Percentiles rank a stretch among this genome's conserved stretches.
Conservation (phyloP, 2,329 filamentous ascomycete genomes). For the Kalaharituber pfeilii region DNA sequence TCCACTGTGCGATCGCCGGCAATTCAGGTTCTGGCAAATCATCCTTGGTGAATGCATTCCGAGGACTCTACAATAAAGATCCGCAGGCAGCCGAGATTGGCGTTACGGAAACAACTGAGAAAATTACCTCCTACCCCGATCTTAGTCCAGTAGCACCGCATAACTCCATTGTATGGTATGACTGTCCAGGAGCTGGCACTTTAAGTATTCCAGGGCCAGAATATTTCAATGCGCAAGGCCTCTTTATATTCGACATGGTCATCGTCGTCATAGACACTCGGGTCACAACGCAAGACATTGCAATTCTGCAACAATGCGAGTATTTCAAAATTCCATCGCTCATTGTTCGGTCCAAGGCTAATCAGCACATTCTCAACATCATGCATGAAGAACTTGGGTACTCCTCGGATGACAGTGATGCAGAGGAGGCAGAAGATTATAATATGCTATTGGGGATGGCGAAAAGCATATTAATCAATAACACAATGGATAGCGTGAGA, state of each 20-base stretch:
- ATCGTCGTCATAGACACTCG: slow-evolving; percentile 5
- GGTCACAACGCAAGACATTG: slow-evolving; percentile 2
- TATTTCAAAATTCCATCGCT: slow-evolving; percentile 7
- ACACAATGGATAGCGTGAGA: too few species aligned
- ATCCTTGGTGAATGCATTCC: slow-evolving; percentile 4
- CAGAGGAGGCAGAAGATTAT: too few species aligned
- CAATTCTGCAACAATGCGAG: slow-evolving; percentile 5
- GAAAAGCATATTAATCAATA: too few species aligned
- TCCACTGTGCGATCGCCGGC: slow-evolving; percentile 6
- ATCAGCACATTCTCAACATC: slow-evolving; percentile 19
- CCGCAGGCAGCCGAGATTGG: neutral
- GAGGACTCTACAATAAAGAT: neutral
- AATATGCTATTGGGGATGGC: too few species aligned
- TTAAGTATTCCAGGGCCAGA: neutral
- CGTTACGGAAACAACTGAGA: slow-evolving; percentile 1
- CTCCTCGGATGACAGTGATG: too few species aligned
- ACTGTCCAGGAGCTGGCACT: slow-evolving; percentile 9
- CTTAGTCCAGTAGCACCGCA: neutral
- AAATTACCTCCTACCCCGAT: neutral
- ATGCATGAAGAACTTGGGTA: neutral
- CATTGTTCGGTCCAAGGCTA: slow-evolving; percentile 24
- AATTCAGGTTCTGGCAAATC: neutral
- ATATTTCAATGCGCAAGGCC: slow-evolving; percentile 8
- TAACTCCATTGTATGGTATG: slow-evolving; percentile 7
- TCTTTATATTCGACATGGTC: slow-evolving; percentile 9